Percentiles rank a stretch among this genome's conserved stretches.
These are phyloP conservation scores for Raffaelea deltoideospora DNA, from an alignment of 2,329 filamentous ascomycete genomes.

Conservation along the genomic window DNA sequence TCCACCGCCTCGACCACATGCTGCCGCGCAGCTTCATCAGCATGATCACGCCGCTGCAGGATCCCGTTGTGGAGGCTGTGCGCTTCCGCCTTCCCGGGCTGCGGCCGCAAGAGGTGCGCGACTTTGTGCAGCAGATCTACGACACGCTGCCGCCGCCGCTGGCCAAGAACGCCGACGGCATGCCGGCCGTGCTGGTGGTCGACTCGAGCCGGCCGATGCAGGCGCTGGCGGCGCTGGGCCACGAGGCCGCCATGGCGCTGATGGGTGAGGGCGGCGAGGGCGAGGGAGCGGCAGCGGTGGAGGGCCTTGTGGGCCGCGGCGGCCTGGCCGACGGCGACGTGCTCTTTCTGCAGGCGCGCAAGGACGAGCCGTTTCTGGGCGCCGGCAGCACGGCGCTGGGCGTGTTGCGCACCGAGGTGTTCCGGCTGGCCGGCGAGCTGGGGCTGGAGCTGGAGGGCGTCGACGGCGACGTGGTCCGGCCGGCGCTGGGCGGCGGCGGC, in stretches of 20 bases:
- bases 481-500: no score
- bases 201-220: conserved; percentile 59
- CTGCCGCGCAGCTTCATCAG: conserved; percentile 48
- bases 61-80: conserved; percentile 62
- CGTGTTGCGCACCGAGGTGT: conserved; percentile 53
- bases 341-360: conserved; percentile 66
- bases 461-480: no score
- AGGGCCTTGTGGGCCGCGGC: conserved; percentile 1
- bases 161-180: conserved; percentile 56
- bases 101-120: conserved; percentile 35
- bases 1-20: conserved; percentile 48
- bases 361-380: conserved; percentile 42
- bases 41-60: conserved; percentile 56
- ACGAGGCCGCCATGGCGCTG: conserved; percentile 47
- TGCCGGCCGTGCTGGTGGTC: conserved; percentile 63
- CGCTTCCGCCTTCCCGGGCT: conserved; percentile 45
- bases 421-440: conserved; percentile 51
- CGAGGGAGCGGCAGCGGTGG: not conserved
- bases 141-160: conserved; percentile 45
- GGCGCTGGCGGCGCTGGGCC: conserved; percentile 66
- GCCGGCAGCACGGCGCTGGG: conserved; percentile 64
- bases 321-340: conserved; percentile 56
- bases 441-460: conserved; percentile 33
- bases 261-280: conserved; percentile 15
- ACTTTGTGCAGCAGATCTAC: conserved; percentile 52